Percentiles rank a stretch among this genome's conserved stretches.
These are phyloP conservation scores for Thalassiosira sp. DNA, from an alignment of 352 stramenopile species.

Conservation along the genomic window DNA sequence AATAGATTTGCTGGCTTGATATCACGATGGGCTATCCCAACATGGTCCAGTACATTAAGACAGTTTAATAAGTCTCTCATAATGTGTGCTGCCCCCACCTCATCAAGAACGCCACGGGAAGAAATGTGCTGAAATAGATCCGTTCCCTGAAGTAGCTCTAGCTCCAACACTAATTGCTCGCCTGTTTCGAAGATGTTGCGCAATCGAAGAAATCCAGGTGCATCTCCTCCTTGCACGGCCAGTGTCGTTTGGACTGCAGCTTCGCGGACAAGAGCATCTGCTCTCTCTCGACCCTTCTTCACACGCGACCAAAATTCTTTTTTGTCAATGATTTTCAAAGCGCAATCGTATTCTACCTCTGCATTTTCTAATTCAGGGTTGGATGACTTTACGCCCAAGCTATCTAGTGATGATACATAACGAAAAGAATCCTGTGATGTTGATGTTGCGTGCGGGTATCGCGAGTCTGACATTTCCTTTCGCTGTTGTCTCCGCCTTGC, in stretches of 20 bases:
- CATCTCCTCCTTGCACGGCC: conserved; percentile 44
- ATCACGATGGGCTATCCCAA: conserved; percentile 94
- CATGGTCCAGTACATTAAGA: conserved; percentile 91
- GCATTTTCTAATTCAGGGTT: conserved; percentile 32
- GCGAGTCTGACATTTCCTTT: conserved; percentile 21
- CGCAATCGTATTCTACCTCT: conserved; percentile 54
- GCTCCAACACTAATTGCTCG: conserved; percentile 76
- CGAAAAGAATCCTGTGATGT: conserved; percentile 47
- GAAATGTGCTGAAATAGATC: conserved; percentile 82
- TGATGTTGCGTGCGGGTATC: conserved; percentile 30
- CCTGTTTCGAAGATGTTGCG: conserved; percentile 81
- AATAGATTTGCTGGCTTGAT: conserved; percentile 97
- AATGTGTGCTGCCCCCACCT: conserved; percentile 74
- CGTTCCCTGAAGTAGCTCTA: conserved; percentile 75
- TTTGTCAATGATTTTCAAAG: conserved; percentile 83
- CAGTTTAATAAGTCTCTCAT: conserved; percentile 79
- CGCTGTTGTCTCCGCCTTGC: conserved; percentile 41
- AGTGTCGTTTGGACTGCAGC: conserved; percentile 78
- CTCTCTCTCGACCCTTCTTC: conserved; percentile 71
- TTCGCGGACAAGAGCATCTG: conserved; percentile 81
- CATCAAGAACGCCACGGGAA: conserved; percentile 52
- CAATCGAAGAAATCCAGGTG: conserved; percentile 65
- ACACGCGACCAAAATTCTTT: conserved; percentile 79
- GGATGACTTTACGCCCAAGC: conserved; percentile 28
- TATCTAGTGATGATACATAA: conserved; percentile 39